Evolutionary conservation across 2,329 filamentous ascomycete genomes (phyloP).

Genomic region (Talaromyces sp.): DNA sequence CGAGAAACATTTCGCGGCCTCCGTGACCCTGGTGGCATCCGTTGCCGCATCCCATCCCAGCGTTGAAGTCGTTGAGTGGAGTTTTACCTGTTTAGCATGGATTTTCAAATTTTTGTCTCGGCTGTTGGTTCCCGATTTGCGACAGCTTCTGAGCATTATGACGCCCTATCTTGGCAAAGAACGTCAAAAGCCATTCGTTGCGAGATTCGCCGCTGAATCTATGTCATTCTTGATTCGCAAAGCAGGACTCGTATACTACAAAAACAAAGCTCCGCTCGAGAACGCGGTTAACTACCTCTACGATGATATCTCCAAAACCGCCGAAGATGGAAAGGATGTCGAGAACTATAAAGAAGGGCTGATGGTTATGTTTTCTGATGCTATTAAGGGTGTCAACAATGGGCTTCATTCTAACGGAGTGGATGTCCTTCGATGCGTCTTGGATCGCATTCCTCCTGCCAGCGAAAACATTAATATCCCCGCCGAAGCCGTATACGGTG

Average conservation of each 20-base stretch:
- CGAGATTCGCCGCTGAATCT: conserved; percentile 90
- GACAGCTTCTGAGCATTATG: conserved; percentile 82
- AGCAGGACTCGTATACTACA: conserved; percentile 74
- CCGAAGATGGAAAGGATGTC: conserved; percentile 37
- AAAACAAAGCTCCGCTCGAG: conserved; percentile 69
- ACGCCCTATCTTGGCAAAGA: conserved; percentile 80
- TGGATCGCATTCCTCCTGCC: conserved; percentile 40
- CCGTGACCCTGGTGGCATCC: conserved; percentile 73
- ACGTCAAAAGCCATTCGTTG: conserved; percentile 81
- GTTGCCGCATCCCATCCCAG: conserved; percentile 77
- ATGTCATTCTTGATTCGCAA: conserved; percentile 93
- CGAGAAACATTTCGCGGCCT: conserved; percentile 80
- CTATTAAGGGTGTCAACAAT: conserved; percentile 65
- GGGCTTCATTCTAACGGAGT: conserved; percentile 61
- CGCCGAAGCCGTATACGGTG: conserved; percentile 68
- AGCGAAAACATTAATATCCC: conserved; percentile 33
- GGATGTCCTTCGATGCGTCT: conserved; percentile 56
- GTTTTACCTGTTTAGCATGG: conserved; percentile 90
- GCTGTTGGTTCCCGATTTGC: conserved; percentile 79
- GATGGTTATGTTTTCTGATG: conserved; percentile 90
- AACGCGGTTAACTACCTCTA: conserved; percentile 73
- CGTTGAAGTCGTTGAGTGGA: conserved; percentile 95
- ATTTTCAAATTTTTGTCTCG: conserved; percentile 96
- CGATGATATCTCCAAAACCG: conserved; percentile 60
- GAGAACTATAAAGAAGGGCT: conserved; percentile 78